Conservation (phyloP, 257 asterid species). For the Nicotiana undulata region DNA sequence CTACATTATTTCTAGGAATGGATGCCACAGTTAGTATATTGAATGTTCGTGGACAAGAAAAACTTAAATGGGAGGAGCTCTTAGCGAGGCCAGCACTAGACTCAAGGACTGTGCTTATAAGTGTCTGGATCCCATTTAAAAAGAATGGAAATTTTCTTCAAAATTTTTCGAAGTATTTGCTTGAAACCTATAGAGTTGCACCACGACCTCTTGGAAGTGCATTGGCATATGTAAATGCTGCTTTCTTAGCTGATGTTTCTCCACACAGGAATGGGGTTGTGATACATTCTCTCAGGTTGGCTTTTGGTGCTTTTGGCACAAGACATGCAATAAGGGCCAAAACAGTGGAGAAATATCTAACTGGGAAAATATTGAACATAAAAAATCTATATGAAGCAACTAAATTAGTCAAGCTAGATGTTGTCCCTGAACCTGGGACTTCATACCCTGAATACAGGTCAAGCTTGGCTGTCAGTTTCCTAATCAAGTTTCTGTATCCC, state of each 20-base stretch:
- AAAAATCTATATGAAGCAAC: conserved; percentile 33
- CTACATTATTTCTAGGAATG: conserved; percentile 47
- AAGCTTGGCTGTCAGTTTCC: conserved; percentile 48
- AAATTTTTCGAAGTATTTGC: conserved; percentile 22
- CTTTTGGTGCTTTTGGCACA: conserved; percentile 56
- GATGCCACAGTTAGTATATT: conserved; percentile 36
- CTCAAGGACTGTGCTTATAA: conserved; percentile 37
- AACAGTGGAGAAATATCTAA: conserved; percentile 41
- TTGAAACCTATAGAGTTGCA: conserved; percentile 56
- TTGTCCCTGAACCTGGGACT: conserved; percentile 49
- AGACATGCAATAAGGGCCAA: conserved; percentile 40
- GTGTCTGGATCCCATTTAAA: conserved; percentile 40
- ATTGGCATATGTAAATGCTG: conserved; percentile 54
- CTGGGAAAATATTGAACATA: conserved; percentile 25
- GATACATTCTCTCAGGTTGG: conserved; percentile 27
- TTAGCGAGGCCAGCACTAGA: conserved; percentile 41
- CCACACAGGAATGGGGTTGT: conserved; percentile 20
- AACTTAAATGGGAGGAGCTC: conserved; percentile 41
- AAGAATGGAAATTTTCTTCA: not conserved
- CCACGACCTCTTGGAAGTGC: conserved; percentile 71
- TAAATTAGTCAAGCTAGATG: conserved; percentile 32
- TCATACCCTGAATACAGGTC: conserved; percentile 42
- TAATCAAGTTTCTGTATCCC: conserved; percentile 46
- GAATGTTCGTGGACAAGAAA: conserved; percentile 18
- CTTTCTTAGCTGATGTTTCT: conserved; percentile 54